Percentiles rank a stretch among this genome's conserved stretches.
These are phyloP conservation scores for Arabidopsis thaliana DNA, from an alignment of 345 rosid species.

Conservation along the genomic window DNA sequence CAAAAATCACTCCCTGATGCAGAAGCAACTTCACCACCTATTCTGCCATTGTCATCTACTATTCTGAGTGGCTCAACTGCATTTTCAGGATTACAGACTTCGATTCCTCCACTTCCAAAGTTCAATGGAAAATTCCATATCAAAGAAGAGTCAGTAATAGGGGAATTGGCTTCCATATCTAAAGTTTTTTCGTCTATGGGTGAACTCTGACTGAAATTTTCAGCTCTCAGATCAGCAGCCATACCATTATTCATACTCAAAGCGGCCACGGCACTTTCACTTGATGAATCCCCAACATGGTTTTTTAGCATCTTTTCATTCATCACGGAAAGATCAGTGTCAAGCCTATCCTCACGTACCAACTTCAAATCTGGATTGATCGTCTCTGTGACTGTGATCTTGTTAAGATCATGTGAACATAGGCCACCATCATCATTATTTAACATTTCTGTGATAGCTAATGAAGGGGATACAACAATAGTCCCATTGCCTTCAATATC, in stretches of 20 bases:
- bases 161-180: constrained; percentile 42
- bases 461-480: constrained; percentile 38
- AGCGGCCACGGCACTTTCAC: constrained; percentile 31
- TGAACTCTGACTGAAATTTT: constrained; percentile 32
- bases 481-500: constrained; percentile 39
- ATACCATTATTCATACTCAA: constrained; percentile 47
- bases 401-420: constrained; percentile 37
- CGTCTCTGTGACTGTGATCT: constrained; percentile 29
- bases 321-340: constrained; percentile 32
- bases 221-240: constrained; percentile 46
- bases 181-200: constrained; percentile 39
- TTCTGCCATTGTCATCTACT: constrained; percentile 49
- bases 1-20: constrained; percentile 49
- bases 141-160: constrained; percentile 45
- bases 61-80: constrained; percentile 44
- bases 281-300: constrained; percentile 28
- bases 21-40: constrained; percentile 47
- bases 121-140: constrained; percentile 38
- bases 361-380: constrained; percentile 39
- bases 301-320: constrained; percentile 36
- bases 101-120: constrained; percentile 39
- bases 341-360: constrained; percentile 35
- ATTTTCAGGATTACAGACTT: constrained; percentile 42
- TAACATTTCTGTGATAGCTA: constrained; percentile 31
- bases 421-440: constrained; percentile 34